Percentiles rank a stretch among this genome's conserved stretches.
These are phyloP conservation scores for Hortiboletus campestris DNA, from an alignment of 768 basidiomycete species.

Conservation along the genomic window DNA sequence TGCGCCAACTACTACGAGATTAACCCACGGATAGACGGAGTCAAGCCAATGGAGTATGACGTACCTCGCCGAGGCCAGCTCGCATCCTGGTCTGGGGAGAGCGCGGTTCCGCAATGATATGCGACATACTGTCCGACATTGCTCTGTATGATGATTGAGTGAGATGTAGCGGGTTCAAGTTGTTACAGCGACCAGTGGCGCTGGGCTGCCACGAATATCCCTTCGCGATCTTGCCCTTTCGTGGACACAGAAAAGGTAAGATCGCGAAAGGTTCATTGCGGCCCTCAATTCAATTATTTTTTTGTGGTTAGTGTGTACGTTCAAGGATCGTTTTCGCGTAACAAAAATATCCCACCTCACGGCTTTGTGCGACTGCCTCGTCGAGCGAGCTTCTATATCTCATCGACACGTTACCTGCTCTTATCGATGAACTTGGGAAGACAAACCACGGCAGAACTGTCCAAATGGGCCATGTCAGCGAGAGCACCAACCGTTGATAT, in stretches of 20 bases:
- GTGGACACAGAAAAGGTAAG: background rate
- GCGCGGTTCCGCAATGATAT: background rate
- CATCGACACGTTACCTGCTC: slow-evolving; percentile 9
- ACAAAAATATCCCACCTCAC: slow-evolving; percentile 21
- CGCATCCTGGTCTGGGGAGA: slow-evolving; percentile 22
- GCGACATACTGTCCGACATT: slow-evolving; percentile 3
- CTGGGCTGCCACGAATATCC: background rate
- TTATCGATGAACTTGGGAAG: slow-evolving; percentile 32
- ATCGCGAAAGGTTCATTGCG: slow-evolving; percentile 7
- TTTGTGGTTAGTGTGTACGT: slow-evolving; percentile 17
- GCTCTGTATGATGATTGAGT: background rate
- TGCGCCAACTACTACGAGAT: slow-evolving; percentile 19
- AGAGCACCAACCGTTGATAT: slow-evolving; percentile 64
- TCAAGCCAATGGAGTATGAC: background rate
- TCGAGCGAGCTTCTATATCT: slow-evolving; percentile 13
- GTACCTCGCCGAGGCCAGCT: slow-evolving; percentile 30
- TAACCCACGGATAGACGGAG: background rate
- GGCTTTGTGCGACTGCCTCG: background rate
- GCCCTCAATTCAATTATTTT: background rate
- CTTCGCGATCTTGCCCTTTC: no score
- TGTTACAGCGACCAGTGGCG: background rate
- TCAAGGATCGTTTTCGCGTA: slow-evolving; percentile 5
- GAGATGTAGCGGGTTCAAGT: background rate
- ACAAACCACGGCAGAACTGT: slow-evolving; percentile 25
- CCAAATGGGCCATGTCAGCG: slow-evolving; percentile 16